Evolutionary conservation across 2,329 filamentous ascomycete genomes (phyloP).

Genomic region (Talaromyces rugulosus): DNA sequence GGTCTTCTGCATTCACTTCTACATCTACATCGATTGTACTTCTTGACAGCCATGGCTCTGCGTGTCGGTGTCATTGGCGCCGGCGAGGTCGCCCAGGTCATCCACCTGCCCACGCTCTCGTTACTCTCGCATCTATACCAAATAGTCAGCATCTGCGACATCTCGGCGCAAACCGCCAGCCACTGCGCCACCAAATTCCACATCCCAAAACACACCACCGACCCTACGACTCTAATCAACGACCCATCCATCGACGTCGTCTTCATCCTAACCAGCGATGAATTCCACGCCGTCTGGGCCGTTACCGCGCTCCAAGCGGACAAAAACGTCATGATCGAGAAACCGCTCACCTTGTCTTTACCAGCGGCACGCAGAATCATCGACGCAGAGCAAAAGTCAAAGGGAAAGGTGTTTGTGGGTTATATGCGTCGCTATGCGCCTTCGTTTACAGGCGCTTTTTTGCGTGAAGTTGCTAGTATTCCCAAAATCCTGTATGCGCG

Average conservation of each 20-base stretch:
- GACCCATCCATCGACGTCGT: slow-evolving; percentile 49
- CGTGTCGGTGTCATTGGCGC: slow-evolving; percentile 33
- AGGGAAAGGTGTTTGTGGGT: slow-evolving; percentile 52
- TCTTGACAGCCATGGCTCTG: slow-evolving; percentile 15
- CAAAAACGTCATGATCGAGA: slow-evolving; percentile 59
- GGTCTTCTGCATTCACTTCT: neutral
- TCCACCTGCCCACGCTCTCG: slow-evolving; percentile 50
- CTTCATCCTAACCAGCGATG: slow-evolving; percentile 51
- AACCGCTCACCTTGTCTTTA: slow-evolving; percentile 52
- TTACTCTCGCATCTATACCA: slow-evolving; percentile 43
- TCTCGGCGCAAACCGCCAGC: slow-evolving; percentile 18
- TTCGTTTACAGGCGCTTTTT: slow-evolving; percentile 50
- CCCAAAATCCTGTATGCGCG: slow-evolving; percentile 54
- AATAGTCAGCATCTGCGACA: slow-evolving; percentile 50
- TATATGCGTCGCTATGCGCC: slow-evolving; percentile 60
- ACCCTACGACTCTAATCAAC: slow-evolving; percentile 39
- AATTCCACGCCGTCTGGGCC: slow-evolving; percentile 52
- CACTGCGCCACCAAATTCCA: slow-evolving; percentile 14
- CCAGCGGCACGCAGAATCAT: slow-evolving; percentile 46
- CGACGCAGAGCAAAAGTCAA: slow-evolving; percentile 44
- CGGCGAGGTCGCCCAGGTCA: slow-evolving; percentile 47
- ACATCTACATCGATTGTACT: neutral
- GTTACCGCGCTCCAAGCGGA: slow-evolving; percentile 50
- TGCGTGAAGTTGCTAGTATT: slow-evolving; percentile 49
- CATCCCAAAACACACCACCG: slow-evolving; percentile 28